Percentiles rank a stretch among this genome's conserved stretches.
Conservation (phyloP, 2,329 filamentous ascomycete species). For the Fusarium sterilihyphosum region DNA sequence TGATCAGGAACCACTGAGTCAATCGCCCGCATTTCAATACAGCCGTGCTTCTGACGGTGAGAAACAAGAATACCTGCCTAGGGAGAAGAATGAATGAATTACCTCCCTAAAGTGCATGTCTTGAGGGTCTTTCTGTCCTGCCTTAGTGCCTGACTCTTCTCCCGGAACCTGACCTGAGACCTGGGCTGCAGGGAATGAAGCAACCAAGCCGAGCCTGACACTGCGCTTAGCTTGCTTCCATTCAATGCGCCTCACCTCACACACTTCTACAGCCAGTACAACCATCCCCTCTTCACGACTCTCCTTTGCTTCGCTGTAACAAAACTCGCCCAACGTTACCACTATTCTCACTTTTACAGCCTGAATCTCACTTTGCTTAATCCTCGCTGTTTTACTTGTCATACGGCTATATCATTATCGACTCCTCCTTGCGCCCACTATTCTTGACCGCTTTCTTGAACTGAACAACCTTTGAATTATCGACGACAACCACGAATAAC, state of each 20-base stretch:
- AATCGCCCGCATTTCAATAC: constrained; percentile 1
- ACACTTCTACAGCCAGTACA: constrained; percentile 25
- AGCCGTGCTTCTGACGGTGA: constrained; percentile 26
- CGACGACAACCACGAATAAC: constrained; percentile 16
- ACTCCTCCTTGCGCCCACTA: constrained; percentile 11
- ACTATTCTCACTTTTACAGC: constrained; percentile 6
- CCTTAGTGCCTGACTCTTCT: constrained; percentile 34
- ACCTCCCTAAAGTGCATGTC: background rate
- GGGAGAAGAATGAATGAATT: background rate
- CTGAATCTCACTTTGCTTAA: constrained; percentile 10
- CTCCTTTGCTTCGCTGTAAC: constrained; percentile 15
- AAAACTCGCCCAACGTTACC: constrained; percentile 9
- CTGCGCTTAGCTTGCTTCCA: constrained; percentile 26
- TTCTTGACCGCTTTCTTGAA: constrained; percentile 31
- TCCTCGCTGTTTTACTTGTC: background rate
- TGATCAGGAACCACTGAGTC: constrained; percentile 1
- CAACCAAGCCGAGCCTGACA: constrained; percentile 34
- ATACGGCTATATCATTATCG: background rate
- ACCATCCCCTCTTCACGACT: constrained; percentile 36
- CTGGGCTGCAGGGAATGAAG: constrained; percentile 20
- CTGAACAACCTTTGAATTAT: constrained; percentile 12
- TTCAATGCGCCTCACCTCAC: constrained; percentile 26
- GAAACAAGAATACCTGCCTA: background rate
- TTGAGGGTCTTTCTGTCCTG: constrained; percentile 16
- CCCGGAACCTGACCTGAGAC: constrained; percentile 31